Base-by-base conservation (phyloP, 169 alveolate species). In the Fabrea salina region DNA sequence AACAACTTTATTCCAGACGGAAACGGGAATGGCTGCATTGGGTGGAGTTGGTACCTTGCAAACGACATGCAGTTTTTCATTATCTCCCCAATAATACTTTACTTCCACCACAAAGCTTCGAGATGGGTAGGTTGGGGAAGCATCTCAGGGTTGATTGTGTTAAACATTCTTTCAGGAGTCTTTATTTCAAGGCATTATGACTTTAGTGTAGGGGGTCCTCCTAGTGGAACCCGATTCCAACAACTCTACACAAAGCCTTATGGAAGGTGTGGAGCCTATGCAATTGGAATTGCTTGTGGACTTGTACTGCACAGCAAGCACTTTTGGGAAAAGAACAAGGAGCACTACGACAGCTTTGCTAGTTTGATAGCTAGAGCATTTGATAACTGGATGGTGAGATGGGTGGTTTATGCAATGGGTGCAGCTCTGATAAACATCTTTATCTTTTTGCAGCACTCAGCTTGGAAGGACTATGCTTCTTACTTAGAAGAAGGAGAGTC, bases 11-110 rank as follows among this genome's bases (percentile, higher is more conserved):
- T 49, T 43, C 90, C 91, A 43, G 57, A 37, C 35, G 71, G 49
- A 4, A n/a, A 40, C 54, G 72, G 56, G 30, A 53, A 80, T 44
- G 33, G n/a, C 22, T 85, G 91, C 35, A 16, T 74, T n/a, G 71
- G 80, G 11, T 37, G 75, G 51, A 50, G 77, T 3, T 85, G 88
- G 88, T 85, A 81, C 13, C 22, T 75, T 6, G 75, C 88, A 16
- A 76, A 53, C 39, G 91, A 85, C 56, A 50, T 85, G 72, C 91
- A 85, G 53, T 81, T 81, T 47, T 81, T 80, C 30, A 5, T 81
- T 2, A 4, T 85, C 11, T 51, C 80, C 51, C 67, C 80, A 5
- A 39, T 68, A 5, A 47, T 83, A 5, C 30, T 67, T 5, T 67
- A 32, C n/a, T 33, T 68, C 22, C 68, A 56, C 53, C 49, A 66